Percentiles rank a stretch among this genome's conserved stretches.
Conservation (phyloP, 2,329 filamentous ascomycete genomes). For the Rhinocladiella similis region DNA sequence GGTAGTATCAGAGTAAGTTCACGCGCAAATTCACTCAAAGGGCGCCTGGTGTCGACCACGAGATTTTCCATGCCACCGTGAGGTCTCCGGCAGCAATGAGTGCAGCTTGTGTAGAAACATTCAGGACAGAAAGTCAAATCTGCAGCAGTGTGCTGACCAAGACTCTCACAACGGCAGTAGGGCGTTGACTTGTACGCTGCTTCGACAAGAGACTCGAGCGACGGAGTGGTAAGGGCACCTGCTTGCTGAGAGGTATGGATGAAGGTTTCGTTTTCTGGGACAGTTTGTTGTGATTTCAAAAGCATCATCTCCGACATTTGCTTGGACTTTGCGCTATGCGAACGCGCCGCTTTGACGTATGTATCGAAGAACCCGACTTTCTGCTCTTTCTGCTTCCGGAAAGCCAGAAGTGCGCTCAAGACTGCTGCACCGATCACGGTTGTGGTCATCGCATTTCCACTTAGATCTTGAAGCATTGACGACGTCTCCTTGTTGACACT, state of each 20-base stretch:
- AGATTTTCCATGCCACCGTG: slow-evolving; percentile 8
- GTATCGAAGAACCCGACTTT: slow-evolving; percentile 6
- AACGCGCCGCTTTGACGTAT: background rate
- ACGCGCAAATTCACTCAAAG: background rate
- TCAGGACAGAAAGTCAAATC: slow-evolving; percentile 10
- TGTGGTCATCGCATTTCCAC: slow-evolving; percentile 77
- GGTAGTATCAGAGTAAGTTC: slow-evolving; percentile 6
- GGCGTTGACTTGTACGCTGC: slow-evolving; percentile 32
- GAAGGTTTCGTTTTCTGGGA: background rate
- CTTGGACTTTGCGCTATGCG: background rate
- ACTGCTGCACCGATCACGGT: slow-evolving; percentile 68
- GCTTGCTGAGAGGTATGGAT: background rate
- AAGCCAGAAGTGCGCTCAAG: slow-evolving; percentile 57
- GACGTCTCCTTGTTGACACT: slow-evolving; percentile 64
- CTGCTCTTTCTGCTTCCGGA: slow-evolving; percentile 18
- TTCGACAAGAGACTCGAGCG: background rate
- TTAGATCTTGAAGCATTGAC: slow-evolving; percentile 65
- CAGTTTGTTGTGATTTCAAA: background rate
- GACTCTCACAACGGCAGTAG: slow-evolving; percentile 61
- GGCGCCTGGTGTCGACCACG: background rate
- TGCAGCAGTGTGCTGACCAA: slow-evolving; percentile 38
- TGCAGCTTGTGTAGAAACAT: slow-evolving; percentile 24
- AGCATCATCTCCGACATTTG: background rate
- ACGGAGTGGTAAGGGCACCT: background rate
- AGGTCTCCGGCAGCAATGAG: slow-evolving; percentile 16